These are phyloP conservation scores for Boletus bicolor DNA, from an alignment of 768 basidiomycete species.

Conservation along the genomic window DNA sequence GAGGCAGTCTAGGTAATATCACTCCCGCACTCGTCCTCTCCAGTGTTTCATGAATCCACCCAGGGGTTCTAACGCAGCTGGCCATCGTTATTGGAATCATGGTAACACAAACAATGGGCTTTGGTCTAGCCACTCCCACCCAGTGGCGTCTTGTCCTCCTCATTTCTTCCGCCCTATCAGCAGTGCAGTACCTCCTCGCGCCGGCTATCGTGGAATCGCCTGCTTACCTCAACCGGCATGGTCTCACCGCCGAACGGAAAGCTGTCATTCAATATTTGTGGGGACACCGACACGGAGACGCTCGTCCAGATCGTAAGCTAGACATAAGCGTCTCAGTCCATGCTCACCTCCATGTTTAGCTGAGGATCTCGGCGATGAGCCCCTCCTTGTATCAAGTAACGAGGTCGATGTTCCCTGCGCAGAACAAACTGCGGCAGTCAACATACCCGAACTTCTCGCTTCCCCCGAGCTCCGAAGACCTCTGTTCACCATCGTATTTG, in stretches of 20 bases:
- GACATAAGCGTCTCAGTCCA: background rate
- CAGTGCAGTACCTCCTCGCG: slow-evolving; percentile 55
- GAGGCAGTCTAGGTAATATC: slow-evolving; percentile 64
- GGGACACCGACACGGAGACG: slow-evolving; percentile 37
- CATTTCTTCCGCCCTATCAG: slow-evolving; percentile 54
- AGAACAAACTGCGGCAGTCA: slow-evolving; percentile 36
- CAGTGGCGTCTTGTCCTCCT: slow-evolving; percentile 72
- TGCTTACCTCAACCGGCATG: slow-evolving; percentile 54
- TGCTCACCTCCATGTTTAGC: slow-evolving; percentile 16
- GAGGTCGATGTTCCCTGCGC: slow-evolving; percentile 16
- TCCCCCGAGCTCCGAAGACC: slow-evolving; percentile 57
- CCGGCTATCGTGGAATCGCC: slow-evolving; percentile 67
- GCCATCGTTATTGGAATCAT: slow-evolving; percentile 85
- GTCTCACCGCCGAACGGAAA: slow-evolving; percentile 48
- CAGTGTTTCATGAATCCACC: background rate
- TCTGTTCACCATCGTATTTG: slow-evolving; percentile 61
- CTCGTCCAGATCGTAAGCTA: slow-evolving; percentile 26
- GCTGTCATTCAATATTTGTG: slow-evolving; percentile 49
- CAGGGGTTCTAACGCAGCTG: slow-evolving; percentile 79
- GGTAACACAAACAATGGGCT: slow-evolving; percentile 76
- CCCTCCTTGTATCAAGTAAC: slow-evolving; percentile 21
- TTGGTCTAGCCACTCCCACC: slow-evolving; percentile 61
- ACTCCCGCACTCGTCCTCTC: background rate
- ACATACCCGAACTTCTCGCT: slow-evolving; percentile 51
- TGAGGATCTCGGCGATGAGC: slow-evolving; percentile 27